Percentiles rank a stretch among this genome's conserved stretches.
Conservation (phyloP, 176 grass and related monocot species). For the Rhipidocladum racemiflorum region DNA sequence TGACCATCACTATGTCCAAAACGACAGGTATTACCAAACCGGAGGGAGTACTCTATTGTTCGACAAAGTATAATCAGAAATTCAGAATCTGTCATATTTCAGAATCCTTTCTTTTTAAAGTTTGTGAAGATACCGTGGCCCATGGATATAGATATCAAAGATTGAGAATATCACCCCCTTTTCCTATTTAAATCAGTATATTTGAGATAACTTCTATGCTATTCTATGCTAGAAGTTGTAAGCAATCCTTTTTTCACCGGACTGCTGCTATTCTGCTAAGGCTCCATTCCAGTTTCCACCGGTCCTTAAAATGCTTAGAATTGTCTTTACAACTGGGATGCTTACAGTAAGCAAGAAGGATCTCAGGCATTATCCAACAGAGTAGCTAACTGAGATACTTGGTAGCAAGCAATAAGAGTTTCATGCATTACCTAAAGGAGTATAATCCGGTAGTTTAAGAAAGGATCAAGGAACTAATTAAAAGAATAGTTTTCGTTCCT, state of each 20-base stretch:
- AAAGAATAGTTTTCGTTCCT: neutral
- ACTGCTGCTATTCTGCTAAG: neutral
- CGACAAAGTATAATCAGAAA: conserved; percentile 24
- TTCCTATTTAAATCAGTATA: conserved; percentile 19
- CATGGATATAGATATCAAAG: neutral
- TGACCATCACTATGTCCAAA: too few relatives aligned
- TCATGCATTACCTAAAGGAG: neutral
- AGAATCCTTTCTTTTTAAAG: neutral
- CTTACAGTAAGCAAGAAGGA: conserved; percentile 20
- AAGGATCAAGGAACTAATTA: neutral
- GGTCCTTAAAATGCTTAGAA: neutral
- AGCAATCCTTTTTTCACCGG: neutral
- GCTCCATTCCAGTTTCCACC: neutral
- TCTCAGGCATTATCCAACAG: neutral
- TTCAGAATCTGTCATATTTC: conserved; percentile 26
- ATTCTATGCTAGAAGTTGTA: neutral
- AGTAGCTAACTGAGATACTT: neutral
- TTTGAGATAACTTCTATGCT: neutral
- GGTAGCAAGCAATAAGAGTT: conserved; percentile 11
- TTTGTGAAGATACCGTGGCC: neutral
- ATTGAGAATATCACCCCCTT: neutral
- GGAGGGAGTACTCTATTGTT: too few relatives aligned
- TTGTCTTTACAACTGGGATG: conserved; percentile 19
- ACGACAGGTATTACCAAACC: too few relatives aligned
- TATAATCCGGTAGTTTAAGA: conserved; percentile 11